phyloP scores from a whole-genome alignment of 202 grass and related monocot species.

The Eragrostis tef region DNA sequence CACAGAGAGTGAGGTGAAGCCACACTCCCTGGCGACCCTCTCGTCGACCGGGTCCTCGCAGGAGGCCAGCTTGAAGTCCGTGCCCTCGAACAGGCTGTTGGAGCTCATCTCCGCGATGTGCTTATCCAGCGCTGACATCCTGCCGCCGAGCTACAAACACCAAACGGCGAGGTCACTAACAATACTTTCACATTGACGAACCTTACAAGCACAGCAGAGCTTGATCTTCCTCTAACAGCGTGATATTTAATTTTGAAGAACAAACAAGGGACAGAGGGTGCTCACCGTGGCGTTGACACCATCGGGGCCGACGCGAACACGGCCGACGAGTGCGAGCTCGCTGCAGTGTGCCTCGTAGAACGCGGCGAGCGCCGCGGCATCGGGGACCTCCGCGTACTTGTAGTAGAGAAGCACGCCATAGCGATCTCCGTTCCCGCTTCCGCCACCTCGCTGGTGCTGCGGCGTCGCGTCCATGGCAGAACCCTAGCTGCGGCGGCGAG shows the following conservation, averaged over 20 bases:
- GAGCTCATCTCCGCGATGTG: slow-evolving; percentile 72
- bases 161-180: slow-evolving; percentile 1
- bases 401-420: slow-evolving; percentile 94
- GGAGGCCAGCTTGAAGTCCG: slow-evolving; percentile 90
- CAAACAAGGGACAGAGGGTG: not conserved
- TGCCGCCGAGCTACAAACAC: slow-evolving; percentile 74
- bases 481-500: slow-evolving; percentile 41
- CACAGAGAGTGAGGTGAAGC: slow-evolving; percentile 84
- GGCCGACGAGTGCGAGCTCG: slow-evolving; percentile 72
- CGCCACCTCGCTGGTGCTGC: not conserved
- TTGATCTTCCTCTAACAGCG: not conserved
- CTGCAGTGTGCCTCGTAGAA: slow-evolving; percentile 70
- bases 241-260: not conserved
- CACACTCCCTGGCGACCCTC: slow-evolving; percentile 74
- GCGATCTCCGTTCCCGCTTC: not conserved
- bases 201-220: not conserved
- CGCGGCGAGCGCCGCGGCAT: slow-evolving; percentile 56
- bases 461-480: slow-evolving; percentile 44
- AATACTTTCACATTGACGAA: slow-evolving; percentile 26
- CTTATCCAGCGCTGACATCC: slow-evolving; percentile 69
- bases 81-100: slow-evolving; percentile 65
- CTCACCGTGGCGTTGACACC: slow-evolving; percentile 91
- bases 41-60: slow-evolving; percentile 67
- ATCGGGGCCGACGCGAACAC: slow-evolving; percentile 76
- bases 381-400: slow-evolving; percentile 73